A percentile compares a stretch with the other conserved stretches of the same genome.
phyloP scores from a whole-genome alignment of 202 grass and related monocot genomes.

The Setaria viridis region DNA sequence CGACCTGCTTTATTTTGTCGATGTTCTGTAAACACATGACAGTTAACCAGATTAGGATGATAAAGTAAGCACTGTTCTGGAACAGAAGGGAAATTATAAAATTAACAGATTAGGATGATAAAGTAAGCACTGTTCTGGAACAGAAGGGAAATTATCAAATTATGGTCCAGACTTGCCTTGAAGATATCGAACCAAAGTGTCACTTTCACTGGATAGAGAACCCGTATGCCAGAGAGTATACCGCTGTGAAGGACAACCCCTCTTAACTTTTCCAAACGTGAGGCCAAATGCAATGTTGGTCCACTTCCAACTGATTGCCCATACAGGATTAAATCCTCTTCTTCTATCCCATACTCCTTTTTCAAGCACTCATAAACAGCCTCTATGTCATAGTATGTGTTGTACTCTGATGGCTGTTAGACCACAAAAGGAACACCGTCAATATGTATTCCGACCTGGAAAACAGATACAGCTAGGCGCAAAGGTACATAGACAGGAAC shows the following conservation, averaged over 20 bases:
- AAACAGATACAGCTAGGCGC: constrained; percentile 21
- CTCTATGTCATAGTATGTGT: constrained; percentile 98
- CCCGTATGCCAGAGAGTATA: constrained; percentile 96
- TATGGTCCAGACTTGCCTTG: constrained; percentile 68
- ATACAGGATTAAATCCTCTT: constrained; percentile 93
- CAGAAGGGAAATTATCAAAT: constrained; percentile 12
- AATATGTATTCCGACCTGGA: constrained; percentile 28
- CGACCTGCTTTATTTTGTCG: constrained; percentile 91
- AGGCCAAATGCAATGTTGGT: constrained; percentile 88
- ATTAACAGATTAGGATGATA: constrained; percentile 9
- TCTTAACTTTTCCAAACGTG: constrained; percentile 75
- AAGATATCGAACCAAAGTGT: constrained; percentile 99
- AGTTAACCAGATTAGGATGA: constrained; percentile 24
- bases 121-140: neutral
- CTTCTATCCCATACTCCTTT: constrained; percentile 85
- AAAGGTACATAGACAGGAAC: constrained; percentile 10
- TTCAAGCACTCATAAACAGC: constrained; percentile 93
- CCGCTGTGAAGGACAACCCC: constrained; percentile 94
- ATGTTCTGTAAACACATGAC: constrained; percentile 78
- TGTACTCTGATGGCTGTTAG: constrained; percentile 90
- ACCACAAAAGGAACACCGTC: constrained; percentile 37
- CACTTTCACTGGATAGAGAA: constrained; percentile 93
- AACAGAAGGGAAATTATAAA: constrained; percentile 9
- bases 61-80: neutral
- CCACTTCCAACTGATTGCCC: constrained; percentile 98